These are phyloP conservation scores for Aspergillus leporis DNA, from an alignment of 495 filamentous ascomycete genomes.

Conservation along the genomic window DNA sequence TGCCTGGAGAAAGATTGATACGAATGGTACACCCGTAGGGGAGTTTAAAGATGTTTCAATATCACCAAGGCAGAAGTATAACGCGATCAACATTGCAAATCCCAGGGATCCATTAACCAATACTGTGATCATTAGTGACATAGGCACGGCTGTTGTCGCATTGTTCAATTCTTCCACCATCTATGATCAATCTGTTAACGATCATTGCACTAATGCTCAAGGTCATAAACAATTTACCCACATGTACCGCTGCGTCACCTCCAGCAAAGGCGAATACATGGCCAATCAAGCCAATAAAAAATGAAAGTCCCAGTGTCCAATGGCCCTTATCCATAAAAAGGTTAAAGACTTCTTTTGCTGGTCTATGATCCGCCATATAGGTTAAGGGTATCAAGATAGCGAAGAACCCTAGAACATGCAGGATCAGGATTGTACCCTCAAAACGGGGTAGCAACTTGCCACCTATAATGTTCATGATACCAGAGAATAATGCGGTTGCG, in stretches of 20 bases:
- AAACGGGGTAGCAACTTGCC: slow-evolving; percentile 43
- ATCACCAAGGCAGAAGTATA: slow-evolving; percentile 50
- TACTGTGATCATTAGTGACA: slow-evolving; percentile 45
- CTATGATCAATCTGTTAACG: slow-evolving; percentile 17
- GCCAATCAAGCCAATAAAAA: slow-evolving; percentile 44
- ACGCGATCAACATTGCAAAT: slow-evolving; percentile 49
- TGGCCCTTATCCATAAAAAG: slow-evolving; percentile 47
- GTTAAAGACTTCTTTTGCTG: slow-evolving; percentile 43
- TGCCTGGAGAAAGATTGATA: slow-evolving; percentile 48
- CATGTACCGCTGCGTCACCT: slow-evolving; percentile 43
- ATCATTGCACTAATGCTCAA: neutral
- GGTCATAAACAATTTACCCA: slow-evolving; percentile 16
- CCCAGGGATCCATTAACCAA: slow-evolving; percentile 51
- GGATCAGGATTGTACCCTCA: slow-evolving; percentile 45
- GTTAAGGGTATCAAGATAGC: slow-evolving; percentile 52
- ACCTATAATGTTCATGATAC: slow-evolving; percentile 42
- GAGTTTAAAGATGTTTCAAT: slow-evolving; percentile 35
- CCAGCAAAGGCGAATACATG: slow-evolving; percentile 45
- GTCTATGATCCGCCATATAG: slow-evolving; percentile 43
- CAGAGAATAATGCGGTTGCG: slow-evolving; percentile 36
- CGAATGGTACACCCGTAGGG: slow-evolving; percentile 47
- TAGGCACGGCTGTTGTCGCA: slow-evolving; percentile 46
- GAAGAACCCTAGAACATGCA: slow-evolving; percentile 55
- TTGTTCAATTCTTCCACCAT: slow-evolving; percentile 58
- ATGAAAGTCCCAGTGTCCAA: slow-evolving; percentile 44